Conservation (phyloP, 306 rosid species). For the Vicia faba region DNA sequence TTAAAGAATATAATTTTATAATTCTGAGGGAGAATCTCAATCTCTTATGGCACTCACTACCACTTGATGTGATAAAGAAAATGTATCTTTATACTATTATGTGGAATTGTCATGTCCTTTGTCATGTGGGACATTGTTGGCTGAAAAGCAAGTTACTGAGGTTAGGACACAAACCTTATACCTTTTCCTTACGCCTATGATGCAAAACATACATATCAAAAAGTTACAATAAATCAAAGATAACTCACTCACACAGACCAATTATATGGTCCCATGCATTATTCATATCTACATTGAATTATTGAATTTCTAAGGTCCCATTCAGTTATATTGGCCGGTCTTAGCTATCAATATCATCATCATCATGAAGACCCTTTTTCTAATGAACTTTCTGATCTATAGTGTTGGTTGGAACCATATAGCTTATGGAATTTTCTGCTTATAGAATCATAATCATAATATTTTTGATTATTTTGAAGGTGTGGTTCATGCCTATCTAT, state of each 20-base stretch:
- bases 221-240: slow-evolving; percentile 22
- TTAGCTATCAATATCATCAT: slow-evolving; percentile 4
- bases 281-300: slow-evolving; percentile 32
- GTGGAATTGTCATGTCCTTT: slow-evolving; percentile 35
- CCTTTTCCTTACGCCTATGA: slow-evolving; percentile 24
- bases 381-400: neutral
- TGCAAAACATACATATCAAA: slow-evolving; percentile 12
- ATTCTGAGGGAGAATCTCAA: neutral
- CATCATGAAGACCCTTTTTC: slow-evolving; percentile 5
- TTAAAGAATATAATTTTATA: no score
- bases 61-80: slow-evolving; percentile 35
- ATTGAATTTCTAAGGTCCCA: slow-evolving; percentile 39
- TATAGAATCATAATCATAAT: slow-evolving; percentile 49
- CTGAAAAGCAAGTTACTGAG: slow-evolving; percentile 34
- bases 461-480: slow-evolving; percentile 13
- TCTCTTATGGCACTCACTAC: slow-evolving; percentile 33
- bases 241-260: slow-evolving; percentile 7
- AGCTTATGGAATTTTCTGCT: slow-evolving; percentile 44
- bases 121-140: slow-evolving; percentile 48
- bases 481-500: slow-evolving; percentile 40
- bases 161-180: slow-evolving; percentile 31
- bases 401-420: slow-evolving; percentile 16
- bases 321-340: slow-evolving; percentile 30
- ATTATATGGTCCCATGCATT: slow-evolving; percentile 28
- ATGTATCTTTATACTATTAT: slow-evolving; percentile 21